These are phyloP conservation scores for Paraconiothyrium sp. DNA, from an alignment of 2,329 filamentous ascomycete species.

Conservation along the genomic window DNA sequence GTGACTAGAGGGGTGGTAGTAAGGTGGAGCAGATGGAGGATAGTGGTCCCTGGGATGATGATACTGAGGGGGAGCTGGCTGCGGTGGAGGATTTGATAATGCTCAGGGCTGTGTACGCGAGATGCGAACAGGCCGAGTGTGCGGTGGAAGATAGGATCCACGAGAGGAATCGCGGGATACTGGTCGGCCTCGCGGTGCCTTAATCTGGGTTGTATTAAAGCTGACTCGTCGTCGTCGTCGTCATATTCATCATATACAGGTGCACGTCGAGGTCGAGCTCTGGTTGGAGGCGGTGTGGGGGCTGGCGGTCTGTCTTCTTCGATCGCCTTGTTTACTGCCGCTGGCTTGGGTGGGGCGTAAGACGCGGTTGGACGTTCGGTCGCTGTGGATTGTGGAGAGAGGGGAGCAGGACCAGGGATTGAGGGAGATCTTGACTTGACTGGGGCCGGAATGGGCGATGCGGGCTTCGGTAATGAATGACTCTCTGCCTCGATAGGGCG, in stretches of 20 bases:
- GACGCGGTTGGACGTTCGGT: constrained; percentile 27
- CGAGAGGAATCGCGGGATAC: constrained; percentile 36
- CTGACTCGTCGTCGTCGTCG: constrained; percentile 41
- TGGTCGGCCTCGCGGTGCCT: constrained; percentile 35
- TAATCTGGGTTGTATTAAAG: constrained; percentile 41
- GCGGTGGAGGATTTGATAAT: constrained; percentile 70
- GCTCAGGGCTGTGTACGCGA: constrained; percentile 42
- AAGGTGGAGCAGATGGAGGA: constrained; percentile 45
- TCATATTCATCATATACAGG: constrained; percentile 46
- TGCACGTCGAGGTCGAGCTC: constrained; percentile 39
- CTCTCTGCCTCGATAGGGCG: neutral
- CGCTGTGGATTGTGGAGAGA: constrained; percentile 33
- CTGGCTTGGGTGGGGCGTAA: constrained; percentile 34
- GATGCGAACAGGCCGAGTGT: constrained; percentile 45
- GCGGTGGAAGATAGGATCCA: constrained; percentile 34
- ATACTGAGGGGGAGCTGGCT: constrained; percentile 69
- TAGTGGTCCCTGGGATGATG: constrained; percentile 47
- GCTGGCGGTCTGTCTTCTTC: constrained; percentile 47
- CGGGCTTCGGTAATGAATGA: neutral
- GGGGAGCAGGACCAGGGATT: constrained; percentile 26
- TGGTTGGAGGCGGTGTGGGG: constrained; percentile 45
- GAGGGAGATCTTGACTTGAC: constrained; percentile 28
- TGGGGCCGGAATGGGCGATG: constrained; percentile 14
- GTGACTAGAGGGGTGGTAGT: constrained; percentile 45
- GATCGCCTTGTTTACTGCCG: constrained; percentile 29